phyloP scores from a whole-genome alignment of 2,329 filamentous ascomycete genomes.

The Neoarthrinium moseri region DNA sequence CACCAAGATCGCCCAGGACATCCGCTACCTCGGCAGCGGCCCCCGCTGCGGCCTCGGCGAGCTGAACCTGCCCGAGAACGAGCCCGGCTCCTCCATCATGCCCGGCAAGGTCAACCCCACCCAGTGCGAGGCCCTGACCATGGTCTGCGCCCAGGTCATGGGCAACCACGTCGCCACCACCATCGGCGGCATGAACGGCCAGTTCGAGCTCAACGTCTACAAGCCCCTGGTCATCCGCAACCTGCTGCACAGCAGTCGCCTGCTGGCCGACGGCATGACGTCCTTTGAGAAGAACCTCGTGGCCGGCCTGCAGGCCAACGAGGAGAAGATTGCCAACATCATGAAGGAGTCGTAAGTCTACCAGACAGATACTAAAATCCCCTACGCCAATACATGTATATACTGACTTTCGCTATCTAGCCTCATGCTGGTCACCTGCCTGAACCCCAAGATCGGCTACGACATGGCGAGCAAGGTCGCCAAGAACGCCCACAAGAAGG shows the following conservation, averaged over 20 bases:
- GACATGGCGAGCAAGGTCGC: conserved; percentile 97
- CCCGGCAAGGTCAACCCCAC: conserved; percentile 99
- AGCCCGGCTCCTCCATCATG: conserved; percentile 98
- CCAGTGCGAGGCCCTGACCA: conserved; percentile 95
- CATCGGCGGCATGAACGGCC: conserved; percentile 93
- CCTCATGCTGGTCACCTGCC: conserved; percentile 96
- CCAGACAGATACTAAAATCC: conserved; percentile 14
- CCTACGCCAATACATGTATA: background rate
- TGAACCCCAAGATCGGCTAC: conserved; percentile 96
- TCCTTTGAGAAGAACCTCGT: conserved; percentile 96
- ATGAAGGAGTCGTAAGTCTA: conserved; percentile 85
- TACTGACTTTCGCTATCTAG: conserved; percentile 40
- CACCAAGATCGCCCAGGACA: conserved; percentile 97
- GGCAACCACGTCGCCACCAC: conserved; percentile 94
- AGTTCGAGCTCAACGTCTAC: conserved; percentile 99
- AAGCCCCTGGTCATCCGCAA: conserved; percentile 97
- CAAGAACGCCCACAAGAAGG: conserved; percentile 99
- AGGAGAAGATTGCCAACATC: conserved; percentile 84
- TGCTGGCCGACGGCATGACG: conserved; percentile 88
- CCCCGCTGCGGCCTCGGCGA: conserved; percentile 95
- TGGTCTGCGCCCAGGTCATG: conserved; percentile 97
- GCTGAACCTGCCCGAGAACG: conserved; percentile 92
- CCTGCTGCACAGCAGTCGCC: conserved; percentile 84
- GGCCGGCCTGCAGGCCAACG: conserved; percentile 83
- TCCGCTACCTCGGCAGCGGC: conserved; percentile 93